Percentiles rank a stretch among this genome's conserved stretches.
Evolutionary conservation across 345 rosid genomes (phyloP).

Genomic region (Ceriops zippeliana): DNA sequence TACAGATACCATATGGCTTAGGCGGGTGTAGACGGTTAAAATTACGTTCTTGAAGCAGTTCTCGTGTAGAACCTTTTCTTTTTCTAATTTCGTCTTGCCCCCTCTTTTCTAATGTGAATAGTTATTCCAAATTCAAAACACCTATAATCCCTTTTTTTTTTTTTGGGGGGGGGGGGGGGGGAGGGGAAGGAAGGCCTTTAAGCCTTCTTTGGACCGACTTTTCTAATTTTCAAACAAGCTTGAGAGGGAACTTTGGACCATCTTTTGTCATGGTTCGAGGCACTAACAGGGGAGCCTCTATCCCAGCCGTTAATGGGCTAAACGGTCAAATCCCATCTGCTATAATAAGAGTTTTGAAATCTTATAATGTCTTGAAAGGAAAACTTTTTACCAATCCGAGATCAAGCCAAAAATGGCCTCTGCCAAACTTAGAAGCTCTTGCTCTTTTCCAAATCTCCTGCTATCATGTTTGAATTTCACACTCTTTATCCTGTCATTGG

Average conservation of each 20-base stretch:
- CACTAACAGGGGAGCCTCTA: not conserved
- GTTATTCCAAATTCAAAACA: not conserved
- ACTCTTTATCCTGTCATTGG: slow-evolving; percentile 47
- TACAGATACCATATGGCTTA: not conserved
- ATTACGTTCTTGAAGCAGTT: not conserved
- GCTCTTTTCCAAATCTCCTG: slow-evolving; percentile 51
- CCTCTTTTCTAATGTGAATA: not conserved
- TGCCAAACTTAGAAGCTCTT: slow-evolving; percentile 45
- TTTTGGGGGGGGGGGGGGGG: too few relatives aligned
- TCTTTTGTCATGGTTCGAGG: not conserved
- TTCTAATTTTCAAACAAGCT: not conserved
- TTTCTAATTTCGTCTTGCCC: not conserved
- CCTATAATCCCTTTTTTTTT: too few relatives aligned
- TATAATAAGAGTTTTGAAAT: not conserved
- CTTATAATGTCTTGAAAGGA: not conserved
- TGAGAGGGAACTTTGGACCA: not conserved
- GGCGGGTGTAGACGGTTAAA: not conserved
- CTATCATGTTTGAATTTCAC: slow-evolving; percentile 49
- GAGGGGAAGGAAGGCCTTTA: too few relatives aligned
- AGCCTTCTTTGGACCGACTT: not conserved
- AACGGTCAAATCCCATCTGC: not conserved
- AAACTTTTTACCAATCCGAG: not conserved
- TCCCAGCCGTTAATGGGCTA: not conserved
- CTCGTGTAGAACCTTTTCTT: not conserved
- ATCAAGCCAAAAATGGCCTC: slow-evolving; percentile 30